Conservation (phyloP, 2,329 filamentous ascomycete species). For the Sporothrix mexicana region DNA sequence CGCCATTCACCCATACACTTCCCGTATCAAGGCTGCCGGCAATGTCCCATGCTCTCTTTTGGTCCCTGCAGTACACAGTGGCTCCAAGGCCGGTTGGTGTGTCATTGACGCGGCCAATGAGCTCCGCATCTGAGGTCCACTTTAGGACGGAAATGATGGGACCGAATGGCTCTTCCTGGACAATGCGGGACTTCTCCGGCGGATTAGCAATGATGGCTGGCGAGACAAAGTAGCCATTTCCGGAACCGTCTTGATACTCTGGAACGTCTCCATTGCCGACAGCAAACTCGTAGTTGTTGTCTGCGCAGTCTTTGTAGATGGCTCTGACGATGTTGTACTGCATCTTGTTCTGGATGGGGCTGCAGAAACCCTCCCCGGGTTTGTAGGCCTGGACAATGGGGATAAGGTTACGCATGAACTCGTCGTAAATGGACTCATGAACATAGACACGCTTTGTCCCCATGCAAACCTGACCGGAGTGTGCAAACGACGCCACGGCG, state of each 20-base stretch:
- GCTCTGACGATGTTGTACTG: neutral
- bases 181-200: neutral
- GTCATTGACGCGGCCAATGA: neutral
- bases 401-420: neutral
- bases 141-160: neutral
- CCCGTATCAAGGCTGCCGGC: neutral
- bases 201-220: neutral
- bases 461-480: constrained; percentile 2
- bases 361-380: neutral
- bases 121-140: neutral
- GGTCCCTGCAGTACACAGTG: neutral
- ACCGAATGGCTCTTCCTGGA: neutral
- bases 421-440: neutral
- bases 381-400: neutral
- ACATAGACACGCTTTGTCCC: neutral
- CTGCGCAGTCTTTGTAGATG: neutral
- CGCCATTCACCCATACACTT: neutral
- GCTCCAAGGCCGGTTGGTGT: neutral
- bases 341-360: constrained; percentile 10
- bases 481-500: neutral
- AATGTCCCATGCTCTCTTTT: neutral
- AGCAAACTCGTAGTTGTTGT: constrained; percentile 7
- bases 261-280: neutral
- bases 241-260: neutral
- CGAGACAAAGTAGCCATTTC: neutral